These are phyloP conservation scores for Cudoniella acicularis DNA, from an alignment of 495 filamentous ascomycete genomes.

Conservation along the genomic window DNA sequence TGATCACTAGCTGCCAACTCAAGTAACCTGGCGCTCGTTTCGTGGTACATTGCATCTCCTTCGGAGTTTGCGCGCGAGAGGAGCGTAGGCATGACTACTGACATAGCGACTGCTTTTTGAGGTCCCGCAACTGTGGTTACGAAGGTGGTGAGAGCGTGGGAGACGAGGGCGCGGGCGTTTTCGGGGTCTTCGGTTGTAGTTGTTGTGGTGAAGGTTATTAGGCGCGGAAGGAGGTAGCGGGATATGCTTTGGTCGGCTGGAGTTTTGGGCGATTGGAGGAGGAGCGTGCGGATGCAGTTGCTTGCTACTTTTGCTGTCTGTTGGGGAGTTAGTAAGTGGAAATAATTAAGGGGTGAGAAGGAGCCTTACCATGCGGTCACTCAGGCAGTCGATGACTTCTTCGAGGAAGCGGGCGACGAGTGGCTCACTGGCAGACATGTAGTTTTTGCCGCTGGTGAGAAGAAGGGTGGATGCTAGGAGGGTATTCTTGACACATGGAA, in stretches of 20 bases:
- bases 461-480: slow-evolving; percentile 85
- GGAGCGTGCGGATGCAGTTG: slow-evolving; percentile 78
- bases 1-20: slow-evolving; percentile 79
- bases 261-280: slow-evolving; percentile 60
- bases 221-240: slow-evolving; percentile 68
- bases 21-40: slow-evolving; percentile 72
- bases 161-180: slow-evolving; percentile 61
- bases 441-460: slow-evolving; percentile 71
- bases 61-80: slow-evolving; percentile 62
- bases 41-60: slow-evolving; percentile 50
- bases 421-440: slow-evolving; percentile 67
- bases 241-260: slow-evolving; percentile 69
- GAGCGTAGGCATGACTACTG: slow-evolving; percentile 75
- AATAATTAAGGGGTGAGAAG: neutral
- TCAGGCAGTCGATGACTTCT: slow-evolving; percentile 80
- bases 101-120: slow-evolving; percentile 59
- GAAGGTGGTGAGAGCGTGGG: slow-evolving; percentile 70
- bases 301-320: slow-evolving; percentile 83
- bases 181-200: slow-evolving; percentile 69
- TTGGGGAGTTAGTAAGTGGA: slow-evolving; percentile 6
- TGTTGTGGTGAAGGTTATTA: slow-evolving; percentile 70
- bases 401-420: slow-evolving; percentile 65
- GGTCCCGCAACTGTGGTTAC: slow-evolving; percentile 47
- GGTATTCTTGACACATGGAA: slow-evolving; percentile 90
- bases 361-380: slow-evolving; percentile 59